Conservation (phyloP, 2,329 filamentous ascomycete species). For the Cladosporium colombiae region DNA sequence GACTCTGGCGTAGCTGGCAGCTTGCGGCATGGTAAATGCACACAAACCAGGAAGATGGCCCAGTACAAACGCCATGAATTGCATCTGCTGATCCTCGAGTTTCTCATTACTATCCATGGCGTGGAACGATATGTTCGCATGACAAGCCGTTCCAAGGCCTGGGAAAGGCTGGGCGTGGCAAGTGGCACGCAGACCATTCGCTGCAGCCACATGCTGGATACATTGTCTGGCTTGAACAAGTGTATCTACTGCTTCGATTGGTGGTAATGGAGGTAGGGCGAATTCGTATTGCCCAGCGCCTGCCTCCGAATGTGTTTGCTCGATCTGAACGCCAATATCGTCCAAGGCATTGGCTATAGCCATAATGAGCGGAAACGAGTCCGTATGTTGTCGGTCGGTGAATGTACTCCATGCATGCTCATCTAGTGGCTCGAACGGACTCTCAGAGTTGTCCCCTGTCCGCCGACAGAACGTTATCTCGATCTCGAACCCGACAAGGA, state of each 20-base stretch:
- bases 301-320: slow-evolving; percentile 75
- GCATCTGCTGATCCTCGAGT: slow-evolving; percentile 52
- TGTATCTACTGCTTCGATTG: slow-evolving; percentile 69
- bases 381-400: slow-evolving; percentile 61
- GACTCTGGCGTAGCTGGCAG: slow-evolving; percentile 68
- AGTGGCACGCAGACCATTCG: slow-evolving; percentile 66
- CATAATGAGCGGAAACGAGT: slow-evolving; percentile 60
- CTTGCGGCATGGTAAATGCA: slow-evolving; percentile 68
- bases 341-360: slow-evolving; percentile 65
- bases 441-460: slow-evolving; percentile 36
- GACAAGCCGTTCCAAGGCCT: slow-evolving; percentile 64
- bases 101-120: slow-evolving; percentile 55
- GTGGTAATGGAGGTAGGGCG: slow-evolving; percentile 63
- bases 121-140: slow-evolving; percentile 72
- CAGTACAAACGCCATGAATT: slow-evolving; percentile 71
- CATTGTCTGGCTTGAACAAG: slow-evolving; percentile 71
- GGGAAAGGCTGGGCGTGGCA: slow-evolving; percentile 71
- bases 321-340: slow-evolving; percentile 63
- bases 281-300: slow-evolving; percentile 77
- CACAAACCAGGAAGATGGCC: slow-evolving; percentile 65
- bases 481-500: slow-evolving; percentile 77
- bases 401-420: slow-evolving; percentile 73
- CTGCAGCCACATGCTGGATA: slow-evolving; percentile 64
- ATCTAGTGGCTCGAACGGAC: slow-evolving; percentile 50
- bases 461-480: slow-evolving; percentile 72